These are phyloP conservation scores for Periglandula ipomoeae DNA, from an alignment of 2,329 filamentous ascomycete genomes.

Conservation along the genomic window DNA sequence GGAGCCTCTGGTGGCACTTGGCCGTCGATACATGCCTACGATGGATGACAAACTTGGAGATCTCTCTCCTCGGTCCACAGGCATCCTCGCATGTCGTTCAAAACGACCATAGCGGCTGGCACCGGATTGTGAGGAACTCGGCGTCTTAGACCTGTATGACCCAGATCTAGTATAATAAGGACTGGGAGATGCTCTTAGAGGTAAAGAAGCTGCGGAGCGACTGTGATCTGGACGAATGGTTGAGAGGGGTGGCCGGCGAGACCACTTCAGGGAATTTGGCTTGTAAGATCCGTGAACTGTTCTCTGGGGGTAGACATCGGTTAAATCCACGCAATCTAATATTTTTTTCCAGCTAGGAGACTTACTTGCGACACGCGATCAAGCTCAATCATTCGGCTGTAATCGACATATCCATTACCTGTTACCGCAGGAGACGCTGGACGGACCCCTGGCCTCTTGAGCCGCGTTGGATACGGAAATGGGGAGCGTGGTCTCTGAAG, in stretches of 20 bases:
- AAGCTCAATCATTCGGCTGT: constrained; percentile 41
- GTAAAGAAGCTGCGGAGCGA: constrained; percentile 31
- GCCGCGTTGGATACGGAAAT: constrained; percentile 48
- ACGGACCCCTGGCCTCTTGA: constrained; percentile 43
- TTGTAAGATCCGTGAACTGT: constrained; percentile 34
- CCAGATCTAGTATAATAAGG: constrained; percentile 14
- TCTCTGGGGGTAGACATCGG: constrained; percentile 25
- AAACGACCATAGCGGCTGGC: constrained; percentile 16
- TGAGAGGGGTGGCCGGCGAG: constrained; percentile 28
- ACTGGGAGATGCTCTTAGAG: constrained; percentile 19
- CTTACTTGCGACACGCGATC: constrained; percentile 38
- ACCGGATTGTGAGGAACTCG: constrained; percentile 23
- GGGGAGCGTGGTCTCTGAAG: constrained; percentile 48
- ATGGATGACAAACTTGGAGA: constrained; percentile 42
- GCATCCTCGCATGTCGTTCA: constrained; percentile 24
- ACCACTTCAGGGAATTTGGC: constrained; percentile 24
- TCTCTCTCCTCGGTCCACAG: constrained; percentile 29
- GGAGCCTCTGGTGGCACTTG: constrained; percentile 16
- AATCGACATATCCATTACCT: constrained; percentile 37
- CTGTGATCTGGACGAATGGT: constrained; percentile 31
- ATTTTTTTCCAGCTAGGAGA: not conserved
- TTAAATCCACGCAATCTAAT: constrained; percentile 2
- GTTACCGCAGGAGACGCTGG: constrained; percentile 40
- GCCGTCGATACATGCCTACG: constrained; percentile 36
- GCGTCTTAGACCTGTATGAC: constrained; percentile 24